These are phyloP conservation scores for Neonothopanus nambi DNA, from an alignment of 1,284 basidiomycete species.

Conservation along the genomic window DNA sequence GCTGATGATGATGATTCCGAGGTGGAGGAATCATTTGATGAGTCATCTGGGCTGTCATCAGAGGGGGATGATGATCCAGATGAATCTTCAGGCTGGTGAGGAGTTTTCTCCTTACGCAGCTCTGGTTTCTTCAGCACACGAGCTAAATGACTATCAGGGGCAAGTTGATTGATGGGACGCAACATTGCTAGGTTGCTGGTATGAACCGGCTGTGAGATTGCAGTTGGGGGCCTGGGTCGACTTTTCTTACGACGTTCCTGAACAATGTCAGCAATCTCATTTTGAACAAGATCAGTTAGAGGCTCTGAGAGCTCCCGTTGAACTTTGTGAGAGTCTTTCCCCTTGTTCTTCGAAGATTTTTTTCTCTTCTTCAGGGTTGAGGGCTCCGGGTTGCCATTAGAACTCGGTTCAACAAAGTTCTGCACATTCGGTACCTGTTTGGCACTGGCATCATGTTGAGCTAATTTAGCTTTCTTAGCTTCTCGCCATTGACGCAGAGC, in stretches of 20 bases:
- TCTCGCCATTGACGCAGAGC: slow-evolving; percentile 9
- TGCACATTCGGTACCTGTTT: not conserved
- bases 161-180: not conserved
- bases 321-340: no score
- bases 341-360: not conserved
- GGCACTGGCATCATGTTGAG: no score
- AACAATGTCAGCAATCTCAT: slow-evolving; percentile 7
- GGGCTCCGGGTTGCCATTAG: not conserved
- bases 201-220: not conserved
- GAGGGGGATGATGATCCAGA: no score
- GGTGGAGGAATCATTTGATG: not conserved
- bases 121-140: not conserved
- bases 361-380: not conserved
- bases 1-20: not conserved
- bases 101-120: not conserved
- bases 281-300: slow-evolving; percentile 4
- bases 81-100: no score
- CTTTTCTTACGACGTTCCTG: not conserved
- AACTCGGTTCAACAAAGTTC: not conserved
- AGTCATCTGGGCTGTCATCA: not conserved
- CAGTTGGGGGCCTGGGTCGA: no score
- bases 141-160: slow-evolving; percentile 6
- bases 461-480: not conserved
- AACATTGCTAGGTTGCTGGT: not conserved
- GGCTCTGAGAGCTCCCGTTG: slow-evolving; percentile 8